A percentile compares a stretch with the other conserved stretches of the same genome.
These are phyloP conservation scores for Pholiota molesta DNA, from an alignment of 768 basidiomycete species.

Conservation along the genomic window DNA sequence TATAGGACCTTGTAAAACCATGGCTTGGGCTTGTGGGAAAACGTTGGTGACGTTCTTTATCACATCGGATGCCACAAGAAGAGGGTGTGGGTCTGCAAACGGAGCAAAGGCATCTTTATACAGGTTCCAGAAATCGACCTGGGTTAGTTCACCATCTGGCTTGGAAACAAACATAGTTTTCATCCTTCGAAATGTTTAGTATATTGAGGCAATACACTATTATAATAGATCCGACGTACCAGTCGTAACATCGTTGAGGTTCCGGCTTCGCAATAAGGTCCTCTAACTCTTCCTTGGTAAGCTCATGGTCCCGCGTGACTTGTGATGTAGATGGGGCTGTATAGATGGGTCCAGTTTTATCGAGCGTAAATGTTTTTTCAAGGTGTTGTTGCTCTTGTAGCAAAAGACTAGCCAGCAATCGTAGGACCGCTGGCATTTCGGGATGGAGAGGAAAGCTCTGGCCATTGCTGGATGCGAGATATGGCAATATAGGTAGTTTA, in stretches of 20 bases:
- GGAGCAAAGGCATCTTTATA: constrained; percentile 85
- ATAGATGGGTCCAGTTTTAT: constrained; percentile 61
- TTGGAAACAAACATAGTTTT: constrained; percentile 81
- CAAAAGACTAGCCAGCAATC: constrained; percentile 66
- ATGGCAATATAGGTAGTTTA: constrained; percentile 78
- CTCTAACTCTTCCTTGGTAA: constrained; percentile 73
- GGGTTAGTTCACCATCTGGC: constrained; percentile 80
- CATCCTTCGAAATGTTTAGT: constrained; percentile 65
- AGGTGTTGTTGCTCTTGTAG: constrained; percentile 62
- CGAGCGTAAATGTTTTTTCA: constrained; percentile 65
- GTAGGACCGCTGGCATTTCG: constrained; percentile 70
- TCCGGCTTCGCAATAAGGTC: constrained; percentile 59
- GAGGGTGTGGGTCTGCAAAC: constrained; percentile 53
- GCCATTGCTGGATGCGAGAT: constrained; percentile 75
- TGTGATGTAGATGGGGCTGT: constrained; percentile 58
- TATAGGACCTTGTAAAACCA: constrained; percentile 74
- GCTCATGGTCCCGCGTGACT: constrained; percentile 59
- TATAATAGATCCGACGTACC: constrained; percentile 51
- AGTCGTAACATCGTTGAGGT: constrained; percentile 82
- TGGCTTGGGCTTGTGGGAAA: constrained; percentile 85
- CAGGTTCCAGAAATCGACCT: constrained; percentile 94
- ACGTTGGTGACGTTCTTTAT: constrained; percentile 91
- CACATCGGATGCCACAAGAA: constrained; percentile 88
- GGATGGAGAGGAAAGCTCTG: constrained; percentile 71
- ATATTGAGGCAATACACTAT: constrained; percentile 1